Evolutionary conservation across 768 basidiomycete species (phyloP), one percentile per base, ranked within the genome.

Genomic region (Lyophyllum shimeji): DNA sequence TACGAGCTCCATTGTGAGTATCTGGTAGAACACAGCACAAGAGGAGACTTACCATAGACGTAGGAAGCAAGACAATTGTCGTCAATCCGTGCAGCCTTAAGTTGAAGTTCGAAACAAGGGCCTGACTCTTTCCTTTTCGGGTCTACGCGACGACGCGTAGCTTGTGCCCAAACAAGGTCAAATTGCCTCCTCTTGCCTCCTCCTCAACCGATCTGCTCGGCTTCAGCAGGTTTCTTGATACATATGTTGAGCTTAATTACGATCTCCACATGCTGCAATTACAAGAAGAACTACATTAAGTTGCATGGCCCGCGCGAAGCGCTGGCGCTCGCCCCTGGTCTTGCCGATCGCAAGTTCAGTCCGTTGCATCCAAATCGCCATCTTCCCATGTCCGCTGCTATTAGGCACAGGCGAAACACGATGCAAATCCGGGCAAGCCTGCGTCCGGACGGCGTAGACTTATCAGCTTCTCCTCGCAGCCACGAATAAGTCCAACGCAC

Each of bases 101-200:
- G 55, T 53, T 49, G 37, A 53, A 47, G 51, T 50, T 52, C 42
- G 45, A 58, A 62, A 59, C 54, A 59, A 57, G 29, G 49, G 39
- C 25, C 50, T 44, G 39, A 42, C 24, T 40, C 31, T 53, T 58
- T 6, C 61, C 56, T 50, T 60, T 53, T 61, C 50, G 18, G 60
- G 55, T 20, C 37, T 1, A 56, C 57, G 60, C 60, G 60, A 61
- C 60, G 60, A 56, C 56, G 57, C 60, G 56, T 58, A 55, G 20
- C 57, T 40, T 17, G 46, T 23, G 39, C 7, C 54, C 60, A 61
- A 61, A 61, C 54, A 61, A 45, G 44, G 57, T 53, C 60, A 61
- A 61, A 61, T 56, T 52, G 37, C 48, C 31, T 39, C 42, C 46
- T 21, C 34, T 18, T 27, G 9, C 29, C 29, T 4, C 29, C 29